Base-by-base conservation (phyloP, 768 basidiomycete species). In the Suillus tomentosus region DNA sequence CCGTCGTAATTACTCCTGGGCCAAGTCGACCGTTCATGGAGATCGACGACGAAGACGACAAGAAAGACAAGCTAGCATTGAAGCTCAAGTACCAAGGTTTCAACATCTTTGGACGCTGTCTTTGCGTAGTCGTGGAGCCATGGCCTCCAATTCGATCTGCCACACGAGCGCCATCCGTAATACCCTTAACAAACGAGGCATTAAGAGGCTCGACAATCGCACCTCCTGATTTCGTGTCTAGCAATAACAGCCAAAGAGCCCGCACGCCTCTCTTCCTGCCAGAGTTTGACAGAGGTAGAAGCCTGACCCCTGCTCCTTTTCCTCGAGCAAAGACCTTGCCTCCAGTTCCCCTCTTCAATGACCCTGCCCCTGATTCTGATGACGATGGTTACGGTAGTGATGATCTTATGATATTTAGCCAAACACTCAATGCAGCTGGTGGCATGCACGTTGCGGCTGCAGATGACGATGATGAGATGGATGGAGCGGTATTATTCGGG, bases 71-170 rank as follows among this genome's bases (percentile, higher is more conserved):
- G 70, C 87, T 90, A 7, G 67, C 82, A 37, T 77, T 93, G 40
- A 81, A 84, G 62, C 81, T 94, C 42, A 82, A 74, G 61, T 94
- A 91, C 67, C 83, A 84, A 68, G 89, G 90, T 14, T 92, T 92
- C 74, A 81, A 77, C 60, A 87, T 93, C 56, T 83, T 85, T 63
- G 88, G 87, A 0, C 84, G 86, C 61, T 92, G 90, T 73, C 82
- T 95, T 19, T 92, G 90, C 71, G 82, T 95, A 42, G 88, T 95
- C 27, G 87, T 94, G 17, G 93, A 95, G 72, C 94, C 93, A 17
- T 92, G 87, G 82, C 88, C 90, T 5, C 77, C 84, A 15, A 71
- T 86, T 43, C 82, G 80, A 42, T 67, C 75, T 5, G 67, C 70
- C 42, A 68, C 78, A 2, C 78, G 74, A 45, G 71, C 72, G 14